Base-by-base conservation (phyloP, 352 stramenopile genomes). In the Elongisporangium senticosum region DNA sequence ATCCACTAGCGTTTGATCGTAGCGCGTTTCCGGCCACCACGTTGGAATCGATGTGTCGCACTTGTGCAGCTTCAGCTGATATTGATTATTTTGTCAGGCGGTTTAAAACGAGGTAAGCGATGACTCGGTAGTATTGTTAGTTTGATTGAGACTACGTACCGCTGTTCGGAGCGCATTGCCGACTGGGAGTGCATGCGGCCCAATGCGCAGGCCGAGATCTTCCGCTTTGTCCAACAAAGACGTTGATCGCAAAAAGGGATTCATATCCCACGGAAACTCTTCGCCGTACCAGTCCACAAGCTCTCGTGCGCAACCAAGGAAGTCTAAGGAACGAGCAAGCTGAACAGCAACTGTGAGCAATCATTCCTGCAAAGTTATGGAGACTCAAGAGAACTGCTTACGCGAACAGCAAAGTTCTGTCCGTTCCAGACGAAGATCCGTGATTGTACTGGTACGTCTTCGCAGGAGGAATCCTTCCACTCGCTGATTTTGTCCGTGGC, bases 221-320 rank as follows among this genome's bases (percentile, higher is more conserved):
- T 77, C 52, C 0, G 66, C 78, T 49, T 71, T 73, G 55, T 90
- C 76, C 3, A 69, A 60, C 20, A 90, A 57, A 17, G 80, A 87
- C 49, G 68, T 60, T 49, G 64, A 64, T 8, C 64, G 72, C 61
- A 90, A 72, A 62, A 90, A 90, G 49, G 78, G 81, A 51, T 89
- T 90, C 50, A 80, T 61, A 39, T 78, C 69, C 53, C 86, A 75
- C 5, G 73, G 71, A 55, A 90, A 90, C 53, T 89, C 81, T n/a
- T 90, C 75, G 24, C 81, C 76, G 53, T 87, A 90, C 81, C 78
- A 90, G 52, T 86, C 78, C 49, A 74, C 56, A 1, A 83, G 68
- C 51, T 82, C 70, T 7, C 43, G 53, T 22, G 63, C 48, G 19
- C 26, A 49, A 5, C 53, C 65, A 11, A 90, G 53, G 48, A 72